Conservation (phyloP, 352 stramenopile species). For the Phytophthora pseudosyringae region DNA sequence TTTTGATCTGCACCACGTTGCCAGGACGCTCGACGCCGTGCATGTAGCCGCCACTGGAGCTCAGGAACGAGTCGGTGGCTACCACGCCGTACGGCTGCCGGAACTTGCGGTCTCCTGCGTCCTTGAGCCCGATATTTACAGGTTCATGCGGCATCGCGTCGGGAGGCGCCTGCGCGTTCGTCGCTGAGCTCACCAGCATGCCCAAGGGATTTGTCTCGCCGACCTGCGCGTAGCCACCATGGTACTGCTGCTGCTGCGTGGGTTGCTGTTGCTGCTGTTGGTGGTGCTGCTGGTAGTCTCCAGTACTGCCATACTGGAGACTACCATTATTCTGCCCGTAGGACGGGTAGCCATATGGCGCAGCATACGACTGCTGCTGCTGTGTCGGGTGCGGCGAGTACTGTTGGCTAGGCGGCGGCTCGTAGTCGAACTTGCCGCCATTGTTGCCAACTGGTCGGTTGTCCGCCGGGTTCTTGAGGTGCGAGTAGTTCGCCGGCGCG, state of each 20-base stretch:
- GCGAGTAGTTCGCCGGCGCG: slow-evolving; percentile 31
- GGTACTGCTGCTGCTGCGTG: slow-evolving; percentile 42
- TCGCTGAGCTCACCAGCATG: slow-evolving; percentile 65
- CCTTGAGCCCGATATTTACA: slow-evolving; percentile 47
- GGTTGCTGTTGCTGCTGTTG: slow-evolving; percentile 38
- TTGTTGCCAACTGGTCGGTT: slow-evolving; percentile 20
- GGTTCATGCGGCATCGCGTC: slow-evolving; percentile 48
- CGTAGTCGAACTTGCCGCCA: slow-evolving; percentile 41
- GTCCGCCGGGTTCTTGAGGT: slow-evolving; percentile 33
- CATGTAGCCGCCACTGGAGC: slow-evolving; percentile 31
- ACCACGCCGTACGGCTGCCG: slow-evolving; percentile 39
- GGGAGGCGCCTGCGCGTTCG: slow-evolving; percentile 41
- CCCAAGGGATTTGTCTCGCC: slow-evolving; percentile 49
- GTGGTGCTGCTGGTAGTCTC: slow-evolving; percentile 41
- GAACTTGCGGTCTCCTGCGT: slow-evolving; percentile 50
- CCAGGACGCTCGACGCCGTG: slow-evolving; percentile 44
- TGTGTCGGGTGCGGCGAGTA: slow-evolving; percentile 35
- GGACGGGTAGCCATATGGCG: slow-evolving; percentile 39
- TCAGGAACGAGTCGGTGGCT: slow-evolving; percentile 41
- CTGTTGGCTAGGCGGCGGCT: slow-evolving; percentile 27
- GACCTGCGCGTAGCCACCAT: slow-evolving; percentile 36
- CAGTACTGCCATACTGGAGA: slow-evolving; percentile 26
- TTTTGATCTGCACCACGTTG: slow-evolving; percentile 54
- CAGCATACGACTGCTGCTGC: slow-evolving; percentile 41
- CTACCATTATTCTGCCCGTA: slow-evolving; percentile 38